phyloP scores from a whole-genome alignment of 2,329 filamentous ascomycete genomes.

The Cytospora piceae region DNA sequence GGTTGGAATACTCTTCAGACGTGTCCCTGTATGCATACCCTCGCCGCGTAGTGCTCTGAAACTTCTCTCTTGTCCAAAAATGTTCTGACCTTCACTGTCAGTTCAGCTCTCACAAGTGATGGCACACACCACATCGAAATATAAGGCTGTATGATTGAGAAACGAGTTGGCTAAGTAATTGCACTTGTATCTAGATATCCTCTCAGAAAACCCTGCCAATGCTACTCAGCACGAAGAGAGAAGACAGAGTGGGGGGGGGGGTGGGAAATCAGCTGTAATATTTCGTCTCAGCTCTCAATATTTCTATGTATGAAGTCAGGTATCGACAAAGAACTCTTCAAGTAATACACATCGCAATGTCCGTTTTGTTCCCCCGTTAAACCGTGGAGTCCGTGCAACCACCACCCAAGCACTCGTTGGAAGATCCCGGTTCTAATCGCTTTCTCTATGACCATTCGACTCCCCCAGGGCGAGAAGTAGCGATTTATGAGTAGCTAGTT shows the following conservation, averaged over 20 bases:
- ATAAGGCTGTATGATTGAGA: not conserved
- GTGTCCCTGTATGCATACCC: not conserved
- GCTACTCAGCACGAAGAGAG: not conserved
- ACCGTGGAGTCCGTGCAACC: not conserved
- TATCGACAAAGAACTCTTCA: slow-evolving; percentile 14
- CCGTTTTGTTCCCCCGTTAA: not conserved
- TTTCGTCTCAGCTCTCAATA: not conserved
- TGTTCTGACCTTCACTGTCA: not conserved
- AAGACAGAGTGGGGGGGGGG: not conserved
- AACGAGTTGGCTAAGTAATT: not conserved
- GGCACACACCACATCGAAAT: not conserved
- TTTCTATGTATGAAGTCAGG: slow-evolving; percentile 22
- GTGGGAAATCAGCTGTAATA: no score
- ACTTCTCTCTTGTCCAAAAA: no score
- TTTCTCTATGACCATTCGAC: not conserved
- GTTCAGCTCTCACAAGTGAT: not conserved
- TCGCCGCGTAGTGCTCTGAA: no score
- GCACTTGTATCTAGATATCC: not conserved
- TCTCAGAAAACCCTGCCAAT: not conserved
- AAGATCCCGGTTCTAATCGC: not conserved
- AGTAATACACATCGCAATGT: not conserved
- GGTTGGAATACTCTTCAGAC: not conserved
- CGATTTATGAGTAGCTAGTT: not conserved
- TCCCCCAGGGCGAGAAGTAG: not conserved
- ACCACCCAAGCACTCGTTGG: not conserved